Percentiles rank a stretch among this genome's conserved stretches.
Conservation (phyloP, 257 asterid genomes). For the Leptodermis oblonga region DNA sequence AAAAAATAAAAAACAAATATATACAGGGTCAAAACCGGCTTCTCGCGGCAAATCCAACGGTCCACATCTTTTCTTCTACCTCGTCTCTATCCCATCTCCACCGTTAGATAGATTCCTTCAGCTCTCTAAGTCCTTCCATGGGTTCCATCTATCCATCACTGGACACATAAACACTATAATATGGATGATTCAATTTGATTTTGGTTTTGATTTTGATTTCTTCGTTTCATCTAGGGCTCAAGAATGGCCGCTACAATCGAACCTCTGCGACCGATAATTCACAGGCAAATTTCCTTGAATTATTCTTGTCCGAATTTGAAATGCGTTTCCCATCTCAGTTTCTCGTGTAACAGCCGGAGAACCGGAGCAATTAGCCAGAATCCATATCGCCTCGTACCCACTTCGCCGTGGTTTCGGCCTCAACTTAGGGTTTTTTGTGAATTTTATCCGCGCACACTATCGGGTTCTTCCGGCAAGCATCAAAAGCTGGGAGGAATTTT, state of each 20-base stretch:
- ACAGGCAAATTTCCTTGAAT: slow-evolving; percentile 50
- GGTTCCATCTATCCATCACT: slow-evolving; percentile 10
- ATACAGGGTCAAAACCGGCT: slow-evolving; percentile 42
- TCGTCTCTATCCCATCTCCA: slow-evolving; percentile 39
- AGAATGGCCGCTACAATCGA: slow-evolving; percentile 51
- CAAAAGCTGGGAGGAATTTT: slow-evolving; percentile 3
- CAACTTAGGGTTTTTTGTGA: slow-evolving; percentile 45
- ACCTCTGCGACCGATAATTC: slow-evolving; percentile 36
- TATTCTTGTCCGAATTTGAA: slow-evolving; percentile 27
- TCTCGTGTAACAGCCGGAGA: slow-evolving; percentile 32
- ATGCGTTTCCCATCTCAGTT: slow-evolving; percentile 26
- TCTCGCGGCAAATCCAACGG: slow-evolving; percentile 46
- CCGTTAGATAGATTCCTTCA: slow-evolving; percentile 21
- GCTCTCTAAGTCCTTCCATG: too few species aligned
- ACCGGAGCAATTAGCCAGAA: slow-evolving; percentile 35
- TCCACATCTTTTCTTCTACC: slow-evolving; percentile 28
- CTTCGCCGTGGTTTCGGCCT: slow-evolving; percentile 30
- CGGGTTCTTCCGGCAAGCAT: slow-evolving; percentile 20
- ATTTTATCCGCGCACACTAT: slow-evolving; percentile 16
- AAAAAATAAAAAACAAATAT: background rate
- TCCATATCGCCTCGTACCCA: slow-evolving; percentile 20
- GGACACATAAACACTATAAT: slow-evolving; percentile 10
- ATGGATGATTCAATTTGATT: slow-evolving; percentile 11
- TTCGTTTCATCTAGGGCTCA: background rate
- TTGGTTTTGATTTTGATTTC: slow-evolving; percentile 9